These are phyloP conservation scores for Marchantia paleacea DNA, from an alignment of 225 moss, liverwort and hornwort genomes.

Conservation along the genomic window DNA sequence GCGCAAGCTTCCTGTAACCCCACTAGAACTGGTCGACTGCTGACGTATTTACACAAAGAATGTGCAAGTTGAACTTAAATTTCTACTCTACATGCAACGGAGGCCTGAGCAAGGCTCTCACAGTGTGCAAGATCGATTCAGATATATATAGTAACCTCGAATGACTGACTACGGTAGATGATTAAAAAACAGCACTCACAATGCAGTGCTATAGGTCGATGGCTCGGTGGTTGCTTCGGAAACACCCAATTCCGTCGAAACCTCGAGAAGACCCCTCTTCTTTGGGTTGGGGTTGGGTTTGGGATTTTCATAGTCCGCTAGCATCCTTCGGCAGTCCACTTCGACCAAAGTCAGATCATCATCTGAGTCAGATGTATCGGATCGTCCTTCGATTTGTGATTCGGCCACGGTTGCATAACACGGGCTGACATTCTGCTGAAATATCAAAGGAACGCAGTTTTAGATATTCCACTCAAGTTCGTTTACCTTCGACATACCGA, in stretches of 20 bases:
- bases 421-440: neutral
- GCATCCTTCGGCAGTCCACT: slow-evolving; percentile 9
- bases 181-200: neutral
- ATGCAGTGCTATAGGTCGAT: neutral
- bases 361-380: neutral
- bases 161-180: neutral
- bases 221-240: neutral
- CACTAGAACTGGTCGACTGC: neutral
- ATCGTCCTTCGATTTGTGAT: neutral
- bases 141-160: neutral
- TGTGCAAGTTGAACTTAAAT: neutral
- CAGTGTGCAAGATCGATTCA: neutral
- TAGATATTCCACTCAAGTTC: neutral
- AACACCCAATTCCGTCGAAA: neutral
- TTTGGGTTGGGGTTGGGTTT: slow-evolving; percentile 1
- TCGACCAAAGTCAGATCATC: neutral
- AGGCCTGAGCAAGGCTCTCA: slow-evolving; percentile 4
- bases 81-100: slow-evolving; percentile 1
- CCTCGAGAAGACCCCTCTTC: neutral
- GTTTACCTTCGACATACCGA: neutral
- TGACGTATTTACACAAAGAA: neutral
- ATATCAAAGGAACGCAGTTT: neutral
- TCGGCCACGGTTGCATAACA: neutral
- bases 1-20: neutral
- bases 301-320: neutral